Conservation (phyloP, 2,329 filamentous ascomycete genomes). For the Emmonsiellopsis sp. region DNA sequence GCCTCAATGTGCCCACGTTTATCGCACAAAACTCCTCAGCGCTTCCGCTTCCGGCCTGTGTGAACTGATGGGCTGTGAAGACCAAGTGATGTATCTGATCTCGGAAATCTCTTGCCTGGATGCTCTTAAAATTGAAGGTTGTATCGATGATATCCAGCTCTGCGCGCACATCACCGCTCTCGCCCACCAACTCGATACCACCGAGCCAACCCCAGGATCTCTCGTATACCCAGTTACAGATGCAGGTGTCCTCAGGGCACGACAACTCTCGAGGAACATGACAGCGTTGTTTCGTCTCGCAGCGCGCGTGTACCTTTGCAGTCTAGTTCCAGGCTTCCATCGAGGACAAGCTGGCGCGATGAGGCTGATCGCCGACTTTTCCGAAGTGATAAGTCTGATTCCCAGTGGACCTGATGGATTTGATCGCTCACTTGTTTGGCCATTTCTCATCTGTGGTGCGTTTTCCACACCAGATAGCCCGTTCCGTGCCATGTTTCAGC, state of each 20-base stretch:
- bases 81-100: conserved; percentile 95
- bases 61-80: conserved; percentile 95
- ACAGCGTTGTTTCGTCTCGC: conserved; percentile 85
- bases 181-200: conserved; percentile 74
- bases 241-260: conserved; percentile 68
- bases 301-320: conserved; percentile 93
- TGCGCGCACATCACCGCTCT: conserved; percentile 86
- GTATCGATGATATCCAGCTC: conserved; percentile 70
- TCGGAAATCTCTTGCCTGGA: conserved; percentile 96
- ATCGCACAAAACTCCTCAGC: conserved; percentile 79
- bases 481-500: conserved; percentile 70
- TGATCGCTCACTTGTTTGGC: conserved; percentile 88
- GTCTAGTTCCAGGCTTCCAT: conserved; percentile 79
- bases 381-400: conserved; percentile 68
- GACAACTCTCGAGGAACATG: conserved; percentile 79
- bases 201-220: conserved; percentile 58
- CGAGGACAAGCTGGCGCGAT: conserved; percentile 64
- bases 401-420: conserved; percentile 73
- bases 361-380: conserved; percentile 69
- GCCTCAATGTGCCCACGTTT: conserved; percentile 87
- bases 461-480: conserved; percentile 62
- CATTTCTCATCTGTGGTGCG: conserved; percentile 77
- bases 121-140: conserved; percentile 70
- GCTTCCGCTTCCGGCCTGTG: conserved; percentile 62
- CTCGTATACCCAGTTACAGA: conserved; percentile 49